Evolutionary conservation across 2,329 filamentous ascomycete genomes (phyloP), one percentile per base, ranked within the genome.

Genomic region (Lomentospora prolificans): DNA sequence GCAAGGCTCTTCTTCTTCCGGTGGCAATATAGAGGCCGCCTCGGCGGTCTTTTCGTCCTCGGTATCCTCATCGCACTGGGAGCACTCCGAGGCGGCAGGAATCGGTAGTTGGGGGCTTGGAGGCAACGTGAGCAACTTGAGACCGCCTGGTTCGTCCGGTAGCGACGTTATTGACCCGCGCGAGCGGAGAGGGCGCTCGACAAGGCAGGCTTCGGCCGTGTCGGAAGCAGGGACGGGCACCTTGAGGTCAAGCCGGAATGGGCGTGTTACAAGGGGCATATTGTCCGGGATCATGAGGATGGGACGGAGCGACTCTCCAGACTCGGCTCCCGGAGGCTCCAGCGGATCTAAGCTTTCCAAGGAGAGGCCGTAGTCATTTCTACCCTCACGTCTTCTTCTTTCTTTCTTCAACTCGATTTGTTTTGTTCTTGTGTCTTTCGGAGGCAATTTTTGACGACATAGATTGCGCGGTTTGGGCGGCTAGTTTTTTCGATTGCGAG

Each of bases 61-160:
- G 30, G 22, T 36, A 19, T 41, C 33, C 12, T 53, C 51, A 4
- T 28, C 51, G 28, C 51, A 53, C 9, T 36, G 30, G 30, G 33
- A 53, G 22, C 25, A 28, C n/a, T 12, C 25, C 14, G 50, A 51
- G 25, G 50, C 30, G 10, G 22, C 22, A 14, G 25, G 48, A 14
- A 51, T 14, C 48, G 48, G 48, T 25, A 51, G 25, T 25, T 22
- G 48, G n/a, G n/a, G 24, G 12, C 12, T 10, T 48, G 22, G 44
- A 22, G n/a, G 14, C 61, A 61, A 62, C 51, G 67, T 68, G n/a
- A 62, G 61, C 31, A 65, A 69, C 24, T 61, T 64, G 25, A 65
- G 65, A 0, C 68, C 75, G 3, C 76, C 77, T 0, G 75, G 76
- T 1, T 80, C 76, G 12, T 78, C 78, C 1, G 77, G 76, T 12